Evolutionary conservation across 2,329 filamentous ascomycete genomes (phyloP).

Genomic region (Sarocladiaceae sp.): DNA sequence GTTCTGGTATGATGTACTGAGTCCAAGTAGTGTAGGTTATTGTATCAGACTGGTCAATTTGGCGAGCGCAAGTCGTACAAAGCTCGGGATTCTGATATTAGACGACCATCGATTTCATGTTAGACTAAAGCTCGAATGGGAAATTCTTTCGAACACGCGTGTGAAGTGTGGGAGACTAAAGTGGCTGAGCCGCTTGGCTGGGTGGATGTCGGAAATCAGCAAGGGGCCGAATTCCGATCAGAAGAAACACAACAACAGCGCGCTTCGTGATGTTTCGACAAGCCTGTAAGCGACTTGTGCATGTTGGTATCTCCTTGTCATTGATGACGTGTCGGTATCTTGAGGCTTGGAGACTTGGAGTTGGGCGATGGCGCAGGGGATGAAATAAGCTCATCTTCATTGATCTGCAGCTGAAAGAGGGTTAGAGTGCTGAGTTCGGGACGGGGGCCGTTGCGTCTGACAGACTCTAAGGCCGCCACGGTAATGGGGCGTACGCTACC

Average conservation of each 20-base stretch:
- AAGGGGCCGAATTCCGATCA: background rate
- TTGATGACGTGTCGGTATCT: too few species aligned
- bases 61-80: too few species aligned
- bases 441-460: background rate
- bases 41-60: too few species aligned
- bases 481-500: background rate
- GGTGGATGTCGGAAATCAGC: background rate
- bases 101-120: too few species aligned
- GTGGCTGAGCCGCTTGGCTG: slow-evolving; percentile 2
- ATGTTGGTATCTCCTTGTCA: too few species aligned
- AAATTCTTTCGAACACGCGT: background rate
- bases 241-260: background rate
- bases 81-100: too few species aligned
- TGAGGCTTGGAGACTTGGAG: background rate
- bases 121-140: background rate
- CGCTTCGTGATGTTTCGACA: background rate
- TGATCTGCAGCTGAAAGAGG: background rate
- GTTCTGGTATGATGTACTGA: too few species aligned
- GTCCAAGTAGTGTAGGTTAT: too few species aligned
- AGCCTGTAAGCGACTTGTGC: background rate
- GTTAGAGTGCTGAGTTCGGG: background rate
- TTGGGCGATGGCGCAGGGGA: background rate
- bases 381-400: background rate
- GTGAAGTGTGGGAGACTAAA: background rate
- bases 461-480: background rate